Evolutionary conservation across 345 rosid genomes (phyloP), one percentile per base, ranked within the genome.

Genomic region (Populus tremula): DNA sequence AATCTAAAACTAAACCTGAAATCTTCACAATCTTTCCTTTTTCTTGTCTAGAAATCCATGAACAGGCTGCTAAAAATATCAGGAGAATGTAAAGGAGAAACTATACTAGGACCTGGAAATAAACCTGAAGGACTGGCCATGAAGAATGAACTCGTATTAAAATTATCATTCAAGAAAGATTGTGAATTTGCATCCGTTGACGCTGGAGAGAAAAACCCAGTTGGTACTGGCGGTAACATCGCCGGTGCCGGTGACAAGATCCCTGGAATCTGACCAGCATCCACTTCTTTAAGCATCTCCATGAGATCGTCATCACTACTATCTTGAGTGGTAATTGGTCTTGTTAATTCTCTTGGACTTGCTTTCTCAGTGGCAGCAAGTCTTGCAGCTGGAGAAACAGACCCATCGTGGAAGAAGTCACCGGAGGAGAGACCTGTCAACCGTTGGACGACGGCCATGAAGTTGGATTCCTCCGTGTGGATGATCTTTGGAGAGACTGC

Each of bases 401-500:
- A 54, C 5, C 77, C 82, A 47, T 87, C 89, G 67, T 70, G 39
- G 50, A 84, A 74, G 81, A 88, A 88, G 77, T 82, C 53, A 0
- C 67, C 84, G 21, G 96, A 81, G 78, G 97, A 90, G 62, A 85
- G 86, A 1, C 97, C 97, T 6, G 98, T 94, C 81, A 91, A 92
- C 27, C 96, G 89, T 82, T 94, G 98, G 78, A 94, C 98, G 29
- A 91, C 86, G 85, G 91, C 69, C 98, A 89, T 90, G 90, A 94
- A 94, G 47, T 91, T 81, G 35, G 82, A 77, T 31, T 82, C 87
- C 21, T 91, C 84, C 62, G 88, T 87, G 91, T 94, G 92, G 79
- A 94, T 88, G 79, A 87, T 79, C 61, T 94, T 94, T 0, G 98
- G 98, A 0, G 98, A 92, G 61, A 94, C 83, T 35, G 96, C 81